Evolutionary conservation across 1,139 yeast species (phyloP).

Genomic region (Lodderomyces elongisporus): DNA sequence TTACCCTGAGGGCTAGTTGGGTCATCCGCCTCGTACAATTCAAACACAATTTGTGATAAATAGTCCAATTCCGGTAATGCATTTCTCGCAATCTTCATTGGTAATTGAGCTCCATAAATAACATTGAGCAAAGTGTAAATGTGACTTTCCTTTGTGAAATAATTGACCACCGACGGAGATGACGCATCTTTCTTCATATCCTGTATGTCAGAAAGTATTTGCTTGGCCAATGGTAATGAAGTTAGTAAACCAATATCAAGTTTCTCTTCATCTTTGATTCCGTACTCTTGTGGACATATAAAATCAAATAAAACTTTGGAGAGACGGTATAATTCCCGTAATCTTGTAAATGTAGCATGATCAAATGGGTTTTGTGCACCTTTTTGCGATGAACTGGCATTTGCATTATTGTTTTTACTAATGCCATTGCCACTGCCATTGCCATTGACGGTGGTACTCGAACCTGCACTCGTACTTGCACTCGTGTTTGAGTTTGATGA

Average conservation of each 20-base stretch:
- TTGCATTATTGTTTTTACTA: slow-evolving; percentile 4
- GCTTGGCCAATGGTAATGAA: slow-evolving; percentile 88
- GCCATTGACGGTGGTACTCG: slow-evolving; percentile 1
- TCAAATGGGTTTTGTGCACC: slow-evolving; percentile 53
- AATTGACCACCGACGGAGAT: slow-evolving; percentile 73
- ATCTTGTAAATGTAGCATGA: slow-evolving; percentile 69
- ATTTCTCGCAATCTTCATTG: slow-evolving; percentile 89
- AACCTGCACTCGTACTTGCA: slow-evolving; percentile 1
- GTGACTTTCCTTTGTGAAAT: slow-evolving; percentile 95
- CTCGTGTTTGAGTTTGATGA: background rate
- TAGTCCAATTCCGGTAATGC: slow-evolving; percentile 96
- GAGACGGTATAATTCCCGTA: slow-evolving; percentile 82
- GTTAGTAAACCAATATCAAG: slow-evolving; percentile 93
- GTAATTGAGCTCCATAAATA: slow-evolving; percentile 88
- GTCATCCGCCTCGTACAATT: slow-evolving; percentile 78
- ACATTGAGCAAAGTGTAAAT: slow-evolving; percentile 90
- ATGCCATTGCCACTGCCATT: background rate
- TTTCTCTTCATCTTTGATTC: slow-evolving; percentile 93
- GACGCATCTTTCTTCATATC: slow-evolving; percentile 71
- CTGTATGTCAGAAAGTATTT: slow-evolving; percentile 75
- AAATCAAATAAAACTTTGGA: slow-evolving; percentile 94
- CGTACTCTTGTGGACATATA: slow-evolving; percentile 98
- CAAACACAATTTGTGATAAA: slow-evolving; percentile 90
- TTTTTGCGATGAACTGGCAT: slow-evolving; percentile 1
- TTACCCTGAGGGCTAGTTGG: slow-evolving; percentile 55